phyloP scores from a whole-genome alignment of 192 early-diverging fungal species.

The Podila clonocystis region DNA sequence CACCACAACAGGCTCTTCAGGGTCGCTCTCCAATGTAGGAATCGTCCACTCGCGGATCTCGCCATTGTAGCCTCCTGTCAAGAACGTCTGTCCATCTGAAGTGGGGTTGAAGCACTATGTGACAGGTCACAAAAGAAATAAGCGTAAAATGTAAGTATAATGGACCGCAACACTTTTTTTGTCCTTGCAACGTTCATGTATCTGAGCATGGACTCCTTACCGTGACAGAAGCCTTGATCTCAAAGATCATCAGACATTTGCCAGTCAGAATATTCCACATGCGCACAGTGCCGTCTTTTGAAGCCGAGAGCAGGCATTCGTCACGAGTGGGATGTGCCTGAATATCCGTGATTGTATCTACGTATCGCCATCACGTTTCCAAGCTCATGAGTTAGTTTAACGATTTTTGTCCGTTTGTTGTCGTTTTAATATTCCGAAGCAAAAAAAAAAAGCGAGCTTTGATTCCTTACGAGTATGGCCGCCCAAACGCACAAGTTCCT shows the following conservation, averaged over 20 bases:
- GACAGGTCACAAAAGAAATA: not conserved
- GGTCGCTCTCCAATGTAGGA: constrained; percentile 19
- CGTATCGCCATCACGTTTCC: not conserved
- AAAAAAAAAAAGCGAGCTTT: not conserved
- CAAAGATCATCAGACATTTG: constrained; percentile 70
- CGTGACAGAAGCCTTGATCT: constrained; percentile 64
- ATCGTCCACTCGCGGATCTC: constrained; percentile 52
- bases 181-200: not conserved
- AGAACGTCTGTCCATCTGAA: constrained; percentile 58
- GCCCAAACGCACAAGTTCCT: constrained; percentile 66
- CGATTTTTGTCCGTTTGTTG: no score
- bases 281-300: constrained; percentile 78
- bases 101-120: constrained; percentile 69
- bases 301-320: constrained; percentile 73
- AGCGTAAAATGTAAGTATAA: not conserved
- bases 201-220: constrained; percentile 40
- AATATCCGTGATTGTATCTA: constrained; percentile 73
- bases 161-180: not conserved
- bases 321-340: constrained; percentile 75
- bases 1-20: constrained; percentile 33
- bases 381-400: no score
- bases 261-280: constrained; percentile 79
- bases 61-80: constrained; percentile 58
- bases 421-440: no score
- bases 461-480: constrained; percentile 68